Percentiles rank a stretch among this genome's conserved stretches.
Conservation (phyloP, 1,139 yeast genomes). For the Candida tunisiensis region DNA sequence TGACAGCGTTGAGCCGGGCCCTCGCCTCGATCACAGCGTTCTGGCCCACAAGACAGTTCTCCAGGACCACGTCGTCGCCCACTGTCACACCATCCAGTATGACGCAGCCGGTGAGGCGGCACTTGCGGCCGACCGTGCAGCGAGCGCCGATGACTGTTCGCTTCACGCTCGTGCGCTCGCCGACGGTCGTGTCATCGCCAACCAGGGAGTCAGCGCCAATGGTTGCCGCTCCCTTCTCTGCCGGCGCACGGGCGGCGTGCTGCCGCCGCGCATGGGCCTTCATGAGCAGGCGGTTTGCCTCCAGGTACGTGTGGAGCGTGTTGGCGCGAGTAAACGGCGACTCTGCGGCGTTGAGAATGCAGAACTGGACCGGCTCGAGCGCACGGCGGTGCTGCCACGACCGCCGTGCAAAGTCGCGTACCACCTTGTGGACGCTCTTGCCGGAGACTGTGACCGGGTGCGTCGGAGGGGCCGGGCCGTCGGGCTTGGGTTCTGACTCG, state of each 20-base stretch:
- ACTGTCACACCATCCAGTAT: conserved; percentile 52
- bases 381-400: conserved; percentile 66
- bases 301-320: conserved; percentile 68
- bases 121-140: conserved; percentile 69
- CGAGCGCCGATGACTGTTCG: conserved; percentile 64
- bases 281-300: conserved; percentile 73
- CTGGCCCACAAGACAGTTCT: conserved; percentile 77
- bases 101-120: conserved; percentile 77
- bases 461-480: conserved; percentile 4
- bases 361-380: conserved; percentile 46
- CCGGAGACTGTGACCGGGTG: conserved; percentile 14
- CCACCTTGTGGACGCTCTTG: conserved; percentile 47
- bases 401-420: conserved; percentile 77
- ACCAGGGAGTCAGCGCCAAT: conserved; percentile 79
- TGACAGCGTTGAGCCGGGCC: conserved; percentile 53
- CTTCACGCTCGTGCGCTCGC: conserved; percentile 75
- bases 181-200: conserved; percentile 40
- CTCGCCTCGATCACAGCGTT: conserved; percentile 43
- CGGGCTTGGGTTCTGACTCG: conserved; percentile 9
- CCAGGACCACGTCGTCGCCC: conserved; percentile 58
- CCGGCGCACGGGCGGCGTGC: conserved; percentile 18
- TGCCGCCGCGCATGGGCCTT: conserved; percentile 24
- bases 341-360: conserved; percentile 32
- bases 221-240: conserved; percentile 48
- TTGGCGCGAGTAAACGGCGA: conserved; percentile 63